These are phyloP conservation scores for Raddia guianensis DNA, from an alignment of 176 grass and related monocot genomes.

Conservation along the genomic window DNA sequence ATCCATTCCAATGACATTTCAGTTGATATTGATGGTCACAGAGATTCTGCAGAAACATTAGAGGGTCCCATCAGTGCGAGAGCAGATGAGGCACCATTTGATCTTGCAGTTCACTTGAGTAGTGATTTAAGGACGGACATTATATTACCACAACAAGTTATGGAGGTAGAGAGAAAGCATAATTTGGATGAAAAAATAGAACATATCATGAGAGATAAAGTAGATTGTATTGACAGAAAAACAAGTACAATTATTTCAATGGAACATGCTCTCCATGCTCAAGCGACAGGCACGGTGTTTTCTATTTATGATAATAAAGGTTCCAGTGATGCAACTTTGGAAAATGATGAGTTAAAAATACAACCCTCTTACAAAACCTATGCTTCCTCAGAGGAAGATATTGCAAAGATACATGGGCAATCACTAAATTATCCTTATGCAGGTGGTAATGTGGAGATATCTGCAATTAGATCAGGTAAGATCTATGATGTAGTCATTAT, in stretches of 20 bases:
- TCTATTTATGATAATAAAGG: conserved; percentile 1
- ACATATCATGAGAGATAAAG: conserved; percentile 16
- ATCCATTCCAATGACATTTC: conserved; percentile 4
- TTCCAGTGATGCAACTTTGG: neutral
- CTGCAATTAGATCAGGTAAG: conserved; percentile 51
- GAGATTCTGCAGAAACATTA: conserved; percentile 27
- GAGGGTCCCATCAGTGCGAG: neutral
- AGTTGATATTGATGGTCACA: conserved; percentile 19
- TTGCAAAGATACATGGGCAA: conserved; percentile 21
- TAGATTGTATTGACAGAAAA: conserved; percentile 4
- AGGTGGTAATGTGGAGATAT: conserved; percentile 33
- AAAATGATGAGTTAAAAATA: conserved; percentile 28
- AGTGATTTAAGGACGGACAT: conserved; percentile 28
- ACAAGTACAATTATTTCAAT: conserved; percentile 1
- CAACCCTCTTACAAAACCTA: conserved; percentile 15
- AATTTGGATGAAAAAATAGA: conserved; percentile 8
- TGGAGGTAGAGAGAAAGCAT: conserved; percentile 13
- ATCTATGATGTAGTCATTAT: conserved; percentile 19
- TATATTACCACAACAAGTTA: conserved; percentile 5
- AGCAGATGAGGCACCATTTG: conserved; percentile 22
- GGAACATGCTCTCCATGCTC: conserved; percentile 22
- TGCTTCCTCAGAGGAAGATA: conserved; percentile 34
- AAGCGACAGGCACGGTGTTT: neutral
- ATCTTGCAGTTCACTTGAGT: conserved; percentile 23
- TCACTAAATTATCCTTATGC: conserved; percentile 23